Evolutionary conservation across 208 protist species (phyloP), one percentile per base, ranked within the genome.

Genomic region (Wallacemonas sp.): DNA sequence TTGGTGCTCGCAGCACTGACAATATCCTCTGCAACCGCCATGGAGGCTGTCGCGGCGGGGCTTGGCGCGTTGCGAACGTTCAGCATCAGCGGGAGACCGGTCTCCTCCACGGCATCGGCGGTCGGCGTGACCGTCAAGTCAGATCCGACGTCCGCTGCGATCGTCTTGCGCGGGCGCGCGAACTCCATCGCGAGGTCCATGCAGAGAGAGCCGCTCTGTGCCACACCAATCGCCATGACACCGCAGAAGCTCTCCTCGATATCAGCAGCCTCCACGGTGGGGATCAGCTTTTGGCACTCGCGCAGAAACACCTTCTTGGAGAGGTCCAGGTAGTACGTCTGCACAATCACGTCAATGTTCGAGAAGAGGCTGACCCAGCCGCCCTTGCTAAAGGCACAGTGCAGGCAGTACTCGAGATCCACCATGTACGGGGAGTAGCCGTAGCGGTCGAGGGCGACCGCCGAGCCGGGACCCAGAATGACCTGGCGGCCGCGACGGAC

Each of bases 41-140:
- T 78, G 27, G 68, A 87, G 8, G 90, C 74, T 9, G 94, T 97
- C 14, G 92, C 90, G 0, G 90, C 82, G 2, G 92, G 94, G 46
- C 86, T 95, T 1, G 92, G 92, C 21, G 90, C 88, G 63, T 96
- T 98, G 46, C 92, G 80, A n/a, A 98, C 83, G 65, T 96, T 91
- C 2, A 97, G 26, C 58, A 94, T 84, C 43, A 94, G 73, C 21
- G 85, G 85, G 30, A 56, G 65, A 0, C 36, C 41, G 6, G 55
- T 73, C 36, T 67, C 61, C 27, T 55, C 24, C 27, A 33, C 39
- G 11, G 54, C 29, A 27, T 43, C 24, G 19, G 41, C 46, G 39
- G 60, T 38, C 23, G 47, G 33, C 12, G 38, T 33, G 71, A 69
- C 29, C 72, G 65, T 48, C 9, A 39, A n/a, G 17, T 24, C 17